Conservation (phyloP, 2,329 filamentous ascomycete species). For the Fusarium longipes region DNA sequence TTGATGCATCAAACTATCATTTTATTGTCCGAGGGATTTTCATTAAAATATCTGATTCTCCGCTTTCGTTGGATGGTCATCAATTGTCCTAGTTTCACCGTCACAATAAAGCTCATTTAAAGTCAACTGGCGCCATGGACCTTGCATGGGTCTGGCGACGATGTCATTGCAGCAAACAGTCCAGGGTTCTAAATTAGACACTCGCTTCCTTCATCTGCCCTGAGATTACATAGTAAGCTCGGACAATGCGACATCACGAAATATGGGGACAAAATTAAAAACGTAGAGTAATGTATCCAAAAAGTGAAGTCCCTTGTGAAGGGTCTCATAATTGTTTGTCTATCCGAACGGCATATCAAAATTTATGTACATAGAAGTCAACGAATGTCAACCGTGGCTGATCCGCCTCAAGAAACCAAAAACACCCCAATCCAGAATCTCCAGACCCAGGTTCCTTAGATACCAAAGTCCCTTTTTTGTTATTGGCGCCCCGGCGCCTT, state of each 20-base stretch:
- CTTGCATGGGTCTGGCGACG: background rate
- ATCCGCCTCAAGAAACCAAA: conserved; percentile 37
- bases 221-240: conserved; percentile 15
- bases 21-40: conserved; percentile 25
- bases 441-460: conserved; percentile 5
- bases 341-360: conserved; percentile 30
- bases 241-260: conserved; percentile 22
- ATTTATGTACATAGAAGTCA: conserved; percentile 42
- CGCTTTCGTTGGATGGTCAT: conserved; percentile 1
- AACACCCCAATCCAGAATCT: conserved; percentile 45
- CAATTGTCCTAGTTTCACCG: conserved; percentile 19
- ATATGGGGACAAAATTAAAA: background rate
- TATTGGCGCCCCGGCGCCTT: conserved; percentile 36
- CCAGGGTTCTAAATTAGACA: conserved; percentile 16
- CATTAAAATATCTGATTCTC: conserved; percentile 6
- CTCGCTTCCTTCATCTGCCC: conserved; percentile 17
- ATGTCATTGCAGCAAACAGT: background rate
- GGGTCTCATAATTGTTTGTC: conserved; percentile 30
- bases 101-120: conserved; percentile 18
- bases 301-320: conserved; percentile 14
- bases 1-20: background rate
- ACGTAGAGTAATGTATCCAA: conserved; percentile 2
- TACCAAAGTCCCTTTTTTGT: conserved; percentile 15
- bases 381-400: conserved; percentile 35
- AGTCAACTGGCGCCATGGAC: conserved; percentile 2